Conservation (phyloP, 495 filamentous ascomycete genomes). For the Chaetomium tenue region DNA sequence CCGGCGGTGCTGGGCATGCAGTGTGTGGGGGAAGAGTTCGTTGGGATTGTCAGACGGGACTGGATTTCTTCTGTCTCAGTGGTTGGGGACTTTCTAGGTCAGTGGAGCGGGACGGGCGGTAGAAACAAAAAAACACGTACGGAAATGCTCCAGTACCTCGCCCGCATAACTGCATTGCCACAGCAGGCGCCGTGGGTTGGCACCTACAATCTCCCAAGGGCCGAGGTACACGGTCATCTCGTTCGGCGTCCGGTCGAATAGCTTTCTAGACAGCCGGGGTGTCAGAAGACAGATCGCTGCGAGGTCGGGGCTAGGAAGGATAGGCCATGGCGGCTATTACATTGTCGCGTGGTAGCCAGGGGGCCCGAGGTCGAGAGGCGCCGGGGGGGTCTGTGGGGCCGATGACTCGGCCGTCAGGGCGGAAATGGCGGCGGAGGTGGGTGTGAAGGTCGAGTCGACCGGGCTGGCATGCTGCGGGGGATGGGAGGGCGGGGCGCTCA, state of each 20-base stretch:
- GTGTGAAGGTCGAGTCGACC: conserved; percentile 35
- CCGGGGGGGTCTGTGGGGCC: conserved; percentile 34
- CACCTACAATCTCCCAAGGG: conserved; percentile 38
- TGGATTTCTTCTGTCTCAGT: conserved; percentile 20
- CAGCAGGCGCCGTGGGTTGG: conserved; percentile 32
- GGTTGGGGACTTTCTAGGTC: not conserved
- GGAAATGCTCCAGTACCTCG: conserved; percentile 39
- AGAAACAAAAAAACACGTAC: conserved; percentile 30
- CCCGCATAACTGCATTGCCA: conserved; percentile 42
- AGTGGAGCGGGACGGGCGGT: not conserved
- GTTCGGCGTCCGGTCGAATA: conserved; percentile 34
- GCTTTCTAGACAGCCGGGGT: conserved; percentile 30
- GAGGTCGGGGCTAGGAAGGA: conserved; percentile 18
- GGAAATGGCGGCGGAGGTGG: conserved; percentile 35
- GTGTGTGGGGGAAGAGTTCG: conserved; percentile 35
- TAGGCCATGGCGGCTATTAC: conserved; percentile 26
- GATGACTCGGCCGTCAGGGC: conserved; percentile 35
- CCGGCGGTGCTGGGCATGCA: conserved; percentile 39
- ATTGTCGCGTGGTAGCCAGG: conserved; percentile 42
- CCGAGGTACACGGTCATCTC: conserved; percentile 41
- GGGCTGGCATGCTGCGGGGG: conserved; percentile 32
- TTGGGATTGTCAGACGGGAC: conserved; percentile 37
- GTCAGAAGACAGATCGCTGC: conserved; percentile 22
- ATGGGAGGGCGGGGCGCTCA: conserved; percentile 30
- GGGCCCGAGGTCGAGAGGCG: conserved; percentile 40